Evolutionary conservation across 108 stramenopile species (phyloP).

Genomic region (Schizochytrium sp.): DNA sequence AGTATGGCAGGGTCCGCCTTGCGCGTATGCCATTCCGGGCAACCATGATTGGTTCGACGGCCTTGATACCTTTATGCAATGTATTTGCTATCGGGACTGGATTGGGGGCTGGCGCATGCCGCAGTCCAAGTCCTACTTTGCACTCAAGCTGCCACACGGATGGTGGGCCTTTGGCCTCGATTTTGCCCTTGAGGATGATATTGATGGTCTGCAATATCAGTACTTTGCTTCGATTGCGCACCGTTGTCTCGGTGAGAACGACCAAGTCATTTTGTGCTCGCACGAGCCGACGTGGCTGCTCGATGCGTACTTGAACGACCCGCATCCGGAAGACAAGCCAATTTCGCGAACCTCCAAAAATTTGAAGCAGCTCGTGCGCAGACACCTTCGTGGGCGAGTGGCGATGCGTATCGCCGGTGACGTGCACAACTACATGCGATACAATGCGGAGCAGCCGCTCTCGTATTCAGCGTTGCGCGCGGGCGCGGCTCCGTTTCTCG

Average conservation of each 20-base stretch:
- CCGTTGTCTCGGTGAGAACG: conserved; percentile 28
- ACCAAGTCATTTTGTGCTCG: conserved; percentile 45
- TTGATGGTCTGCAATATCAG: conserved; percentile 55
- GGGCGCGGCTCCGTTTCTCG: conserved; percentile 37
- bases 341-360: conserved; percentile 29
- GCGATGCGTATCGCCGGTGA: conserved; percentile 52
- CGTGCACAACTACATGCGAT: conserved; percentile 57
- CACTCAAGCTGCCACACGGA: conserved; percentile 43
- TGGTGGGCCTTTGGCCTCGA: conserved; percentile 58
- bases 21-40: conserved; percentile 37
- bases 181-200: conserved; percentile 51
- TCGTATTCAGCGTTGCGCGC: not conserved
- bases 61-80: conserved; percentile 48
- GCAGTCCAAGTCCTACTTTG: conserved; percentile 54
- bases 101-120: conserved; percentile 62
- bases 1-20: not conserved
- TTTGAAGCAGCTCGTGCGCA: conserved; percentile 45
- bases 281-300: conserved; percentile 59
- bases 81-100: conserved; percentile 52
- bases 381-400: conserved; percentile 48
- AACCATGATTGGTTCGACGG: conserved; percentile 68
- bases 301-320: conserved; percentile 33
- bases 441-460: conserved; percentile 33
- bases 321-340: conserved; percentile 24
- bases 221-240: conserved; percentile 51